Conservation (phyloP, 306 rosid species). For the Citrullus amarus region DNA sequence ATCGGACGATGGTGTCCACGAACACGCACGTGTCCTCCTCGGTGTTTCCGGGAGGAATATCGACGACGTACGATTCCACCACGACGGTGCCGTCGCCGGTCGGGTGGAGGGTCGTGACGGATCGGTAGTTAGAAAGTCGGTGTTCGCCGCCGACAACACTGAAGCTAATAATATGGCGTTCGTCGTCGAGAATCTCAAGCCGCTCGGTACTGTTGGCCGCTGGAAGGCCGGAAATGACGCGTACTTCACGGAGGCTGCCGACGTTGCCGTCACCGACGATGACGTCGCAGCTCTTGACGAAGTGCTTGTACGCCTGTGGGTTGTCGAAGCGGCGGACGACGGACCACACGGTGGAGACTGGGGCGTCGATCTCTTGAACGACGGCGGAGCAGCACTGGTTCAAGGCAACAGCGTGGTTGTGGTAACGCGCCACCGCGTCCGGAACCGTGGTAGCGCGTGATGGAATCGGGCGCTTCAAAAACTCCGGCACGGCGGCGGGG, state of each 20-base stretch:
- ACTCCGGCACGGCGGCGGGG: neutral
- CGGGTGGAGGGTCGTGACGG: conserved; percentile 73
- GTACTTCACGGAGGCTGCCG: conserved; percentile 76
- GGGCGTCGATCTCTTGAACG: conserved; percentile 67
- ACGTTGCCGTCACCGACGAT: conserved; percentile 77
- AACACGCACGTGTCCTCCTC: conserved; percentile 71
- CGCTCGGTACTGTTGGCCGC: conserved; percentile 83
- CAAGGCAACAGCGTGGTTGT: conserved; percentile 32
- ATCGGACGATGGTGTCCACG: conserved; percentile 78
- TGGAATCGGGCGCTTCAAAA: neutral
- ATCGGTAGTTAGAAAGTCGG: conserved; percentile 68
- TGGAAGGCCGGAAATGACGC: conserved; percentile 81
- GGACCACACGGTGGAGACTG: conserved; percentile 77
- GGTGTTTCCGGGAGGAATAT: conserved; percentile 84
- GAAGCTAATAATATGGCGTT: conserved; percentile 77
- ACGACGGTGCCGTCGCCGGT: conserved; percentile 39
- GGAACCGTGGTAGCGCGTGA: conserved; percentile 19
- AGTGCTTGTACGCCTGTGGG: conserved; percentile 88
- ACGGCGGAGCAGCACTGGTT: conserved; percentile 86
- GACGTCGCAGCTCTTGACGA: conserved; percentile 85
- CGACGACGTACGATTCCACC: conserved; percentile 90
- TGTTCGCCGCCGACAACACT: conserved; percentile 95
- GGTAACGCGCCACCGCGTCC: conserved; percentile 46
- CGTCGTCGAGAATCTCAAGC: conserved; percentile 87
- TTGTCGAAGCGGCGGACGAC: conserved; percentile 92